phyloP scores from a whole-genome alignment of 805 yeast species.

The Grigorovia jiainica region DNA sequence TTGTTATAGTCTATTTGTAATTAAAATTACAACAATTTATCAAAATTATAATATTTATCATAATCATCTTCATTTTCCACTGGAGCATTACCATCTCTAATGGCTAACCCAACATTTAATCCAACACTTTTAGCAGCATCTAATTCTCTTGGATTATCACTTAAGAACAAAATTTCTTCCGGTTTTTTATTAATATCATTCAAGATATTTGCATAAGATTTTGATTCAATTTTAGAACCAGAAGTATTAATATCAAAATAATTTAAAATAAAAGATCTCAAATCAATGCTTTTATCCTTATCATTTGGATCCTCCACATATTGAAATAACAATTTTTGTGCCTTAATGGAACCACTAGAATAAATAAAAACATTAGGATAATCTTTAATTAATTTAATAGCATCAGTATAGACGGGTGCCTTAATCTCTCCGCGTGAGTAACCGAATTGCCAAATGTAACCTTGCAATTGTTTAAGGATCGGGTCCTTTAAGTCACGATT shows the following conservation, averaged over 20 bases:
- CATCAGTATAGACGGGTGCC: slow-evolving; percentile 74
- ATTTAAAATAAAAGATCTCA: slow-evolving; percentile 46
- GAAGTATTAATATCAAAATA: slow-evolving; percentile 82
- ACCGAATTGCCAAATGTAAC: slow-evolving; percentile 73
- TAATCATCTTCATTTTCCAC: slow-evolving; percentile 16
- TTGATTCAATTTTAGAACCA: slow-evolving; percentile 54
- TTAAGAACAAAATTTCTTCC: slow-evolving; percentile 48
- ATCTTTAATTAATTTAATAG: slow-evolving; percentile 43
- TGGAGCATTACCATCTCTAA: slow-evolving; percentile 67
- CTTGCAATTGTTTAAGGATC: slow-evolving; percentile 68
- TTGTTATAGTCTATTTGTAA: not conserved
- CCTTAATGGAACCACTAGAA: slow-evolving; percentile 83
- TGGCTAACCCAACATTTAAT: slow-evolving; percentile 46
- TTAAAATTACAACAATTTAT: not conserved
- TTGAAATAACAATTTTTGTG: slow-evolving; percentile 69
- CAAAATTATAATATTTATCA: slow-evolving; percentile 4
- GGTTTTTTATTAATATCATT: slow-evolving; percentile 29
- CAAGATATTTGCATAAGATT: slow-evolving; percentile 52
- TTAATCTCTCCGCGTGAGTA: slow-evolving; percentile 64
- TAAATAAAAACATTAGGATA: slow-evolving; percentile 49
- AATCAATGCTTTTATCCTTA: slow-evolving; percentile 31
- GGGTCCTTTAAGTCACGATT: slow-evolving; percentile 67
- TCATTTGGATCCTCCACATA: slow-evolving; percentile 20
- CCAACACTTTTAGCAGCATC: slow-evolving; percentile 66
- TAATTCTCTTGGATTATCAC: slow-evolving; percentile 74